Percentiles rank a stretch among this genome's conserved stretches.
Evolutionary conservation across 1,284 basidiomycete species (phyloP).

Genomic region (Cryptococcus floricola): DNA sequence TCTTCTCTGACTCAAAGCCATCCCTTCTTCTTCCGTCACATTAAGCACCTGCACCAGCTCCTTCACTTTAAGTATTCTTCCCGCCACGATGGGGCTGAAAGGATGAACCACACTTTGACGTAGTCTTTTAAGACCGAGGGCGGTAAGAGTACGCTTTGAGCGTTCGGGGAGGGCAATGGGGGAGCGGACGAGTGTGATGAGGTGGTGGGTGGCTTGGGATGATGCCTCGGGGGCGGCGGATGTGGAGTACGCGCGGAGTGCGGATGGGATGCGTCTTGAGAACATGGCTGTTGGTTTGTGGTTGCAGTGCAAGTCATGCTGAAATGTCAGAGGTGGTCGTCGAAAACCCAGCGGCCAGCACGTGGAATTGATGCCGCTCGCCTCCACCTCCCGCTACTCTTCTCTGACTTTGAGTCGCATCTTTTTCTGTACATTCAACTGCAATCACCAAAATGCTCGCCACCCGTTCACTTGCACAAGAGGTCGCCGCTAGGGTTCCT

Average conservation of each 20-base stretch:
- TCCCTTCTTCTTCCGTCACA: slow-evolving; percentile 43
- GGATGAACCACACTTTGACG: slow-evolving; percentile 52
- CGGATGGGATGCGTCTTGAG: not conserved
- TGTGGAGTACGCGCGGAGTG: slow-evolving; percentile 3
- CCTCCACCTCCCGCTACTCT: too few relatives aligned
- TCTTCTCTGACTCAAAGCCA: slow-evolving; percentile 21
- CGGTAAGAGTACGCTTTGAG: slow-evolving; percentile 47
- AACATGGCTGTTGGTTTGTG: not conserved
- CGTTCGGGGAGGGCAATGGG: slow-evolving; percentile 51
- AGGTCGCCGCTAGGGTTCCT: not conserved
- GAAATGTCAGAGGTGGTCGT: too few relatives aligned
- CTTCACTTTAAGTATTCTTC: slow-evolving; percentile 53
- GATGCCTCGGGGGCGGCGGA: slow-evolving; percentile 3
- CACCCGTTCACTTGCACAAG: too few relatives aligned
- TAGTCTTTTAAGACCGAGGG: slow-evolving; percentile 50
- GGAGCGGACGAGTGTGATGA: slow-evolving; percentile 53
- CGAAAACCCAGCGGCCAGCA: too few relatives aligned
- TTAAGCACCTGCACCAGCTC: slow-evolving; percentile 55
- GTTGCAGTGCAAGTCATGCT: not conserved
- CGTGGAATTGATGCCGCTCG: too few relatives aligned
- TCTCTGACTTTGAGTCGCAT: too few relatives aligned
- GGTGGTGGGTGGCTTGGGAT: slow-evolving; percentile 41
- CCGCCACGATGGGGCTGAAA: slow-evolving; percentile 46
- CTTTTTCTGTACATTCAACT: too few relatives aligned
- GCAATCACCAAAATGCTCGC: too few relatives aligned